phyloP scores from a whole-genome alignment of 2,329 filamentous ascomycete genomes.

The Penicillium sclerotiorum region DNA sequence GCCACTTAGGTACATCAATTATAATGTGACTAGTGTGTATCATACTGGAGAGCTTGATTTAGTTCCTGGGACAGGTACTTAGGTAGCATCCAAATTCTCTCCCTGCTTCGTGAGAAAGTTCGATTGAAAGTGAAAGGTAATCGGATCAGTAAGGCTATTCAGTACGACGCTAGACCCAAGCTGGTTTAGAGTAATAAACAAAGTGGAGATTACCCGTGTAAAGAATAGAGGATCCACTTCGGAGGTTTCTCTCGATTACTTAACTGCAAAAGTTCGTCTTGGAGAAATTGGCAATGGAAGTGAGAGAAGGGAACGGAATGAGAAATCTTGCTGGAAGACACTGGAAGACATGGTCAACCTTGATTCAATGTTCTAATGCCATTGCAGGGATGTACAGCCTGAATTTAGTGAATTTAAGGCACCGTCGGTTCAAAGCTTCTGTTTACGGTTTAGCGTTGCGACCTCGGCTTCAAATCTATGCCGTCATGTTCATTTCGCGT shows the following conservation, averaged over 20 bases:
- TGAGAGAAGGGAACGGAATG: neutral
- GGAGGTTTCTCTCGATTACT: slow-evolving; percentile 24
- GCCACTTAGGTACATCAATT: too few species aligned
- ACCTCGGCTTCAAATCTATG: slow-evolving; percentile 23
- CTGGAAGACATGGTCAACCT: neutral
- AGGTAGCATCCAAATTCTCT: too few species aligned
- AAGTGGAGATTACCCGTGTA: slow-evolving; percentile 29
- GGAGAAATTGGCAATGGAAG: slow-evolving; percentile 14
- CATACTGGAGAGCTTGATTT: too few species aligned
- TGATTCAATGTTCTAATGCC: slow-evolving; percentile 2
- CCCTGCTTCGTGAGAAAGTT: slow-evolving; percentile 5
- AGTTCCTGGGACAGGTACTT: too few species aligned
- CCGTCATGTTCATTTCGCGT: slow-evolving; percentile 38
- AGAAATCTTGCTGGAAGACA: neutral
- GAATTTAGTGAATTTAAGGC: slow-evolving; percentile 2
- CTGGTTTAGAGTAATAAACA: slow-evolving; percentile 17
- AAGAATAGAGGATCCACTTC: slow-evolving; percentile 20
- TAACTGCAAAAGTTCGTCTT: slow-evolving; percentile 15
- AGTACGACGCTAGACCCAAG: slow-evolving; percentile 21
- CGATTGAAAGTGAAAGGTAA: slow-evolving; percentile 8
- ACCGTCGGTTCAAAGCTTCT: slow-evolving; percentile 6
- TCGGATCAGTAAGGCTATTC: slow-evolving; percentile 16
- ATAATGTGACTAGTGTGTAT: too few species aligned
- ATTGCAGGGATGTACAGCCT: slow-evolving; percentile 10
- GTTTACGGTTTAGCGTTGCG: slow-evolving; percentile 14